A percentile compares a stretch with the other conserved stretches of the same genome.
Evolutionary conservation across 169 alveolate species (phyloP).

Genomic region (Plasmodium reichenowi): DNA sequence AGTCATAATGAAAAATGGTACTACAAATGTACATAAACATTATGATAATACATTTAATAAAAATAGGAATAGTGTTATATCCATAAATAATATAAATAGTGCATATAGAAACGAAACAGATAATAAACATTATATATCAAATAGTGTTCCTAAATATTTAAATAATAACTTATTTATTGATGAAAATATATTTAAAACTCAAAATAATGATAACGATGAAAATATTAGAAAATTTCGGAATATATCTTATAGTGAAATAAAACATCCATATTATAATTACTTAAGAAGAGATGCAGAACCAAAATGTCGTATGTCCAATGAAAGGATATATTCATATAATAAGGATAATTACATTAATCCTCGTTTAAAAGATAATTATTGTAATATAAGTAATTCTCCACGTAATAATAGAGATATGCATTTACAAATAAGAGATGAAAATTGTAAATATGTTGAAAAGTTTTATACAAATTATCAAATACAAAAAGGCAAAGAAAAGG

Average conservation of each 20-base stretch:
- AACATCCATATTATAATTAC: slow-evolving; percentile 2
- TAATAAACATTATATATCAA: not conserved
- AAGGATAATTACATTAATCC: not conserved
- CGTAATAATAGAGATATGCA: slow-evolving; percentile 5
- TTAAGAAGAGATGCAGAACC: slow-evolving; percentile 14
- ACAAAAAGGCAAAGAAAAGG: slow-evolving; percentile 7
- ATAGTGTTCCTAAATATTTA: not conserved
- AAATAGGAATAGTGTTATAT: not conserved
- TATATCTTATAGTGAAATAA: not conserved
- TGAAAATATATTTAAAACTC: not conserved
- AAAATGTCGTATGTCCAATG: slow-evolving; percentile 1
- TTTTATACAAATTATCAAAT: slow-evolving; percentile 2
- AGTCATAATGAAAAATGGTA: too few species aligned
- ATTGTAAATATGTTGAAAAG: slow-evolving; percentile 2
- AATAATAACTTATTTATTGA: slow-evolving; percentile 18
- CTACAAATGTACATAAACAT: too few species aligned
- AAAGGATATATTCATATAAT: slow-evolving; percentile 4
- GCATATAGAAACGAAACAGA: not conserved
- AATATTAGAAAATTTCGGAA: slow-evolving; percentile 3
- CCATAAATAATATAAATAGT: not conserved
- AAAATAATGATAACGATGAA: not conserved
- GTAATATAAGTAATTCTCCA: slow-evolving; percentile 3
- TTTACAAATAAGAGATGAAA: slow-evolving; percentile 8
- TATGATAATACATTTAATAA: too few species aligned
- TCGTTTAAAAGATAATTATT: slow-evolving; percentile 4